Evolutionary conservation across 1,284 basidiomycete genomes (phyloP).

Genomic region (Microbotryum scabiosae): DNA sequence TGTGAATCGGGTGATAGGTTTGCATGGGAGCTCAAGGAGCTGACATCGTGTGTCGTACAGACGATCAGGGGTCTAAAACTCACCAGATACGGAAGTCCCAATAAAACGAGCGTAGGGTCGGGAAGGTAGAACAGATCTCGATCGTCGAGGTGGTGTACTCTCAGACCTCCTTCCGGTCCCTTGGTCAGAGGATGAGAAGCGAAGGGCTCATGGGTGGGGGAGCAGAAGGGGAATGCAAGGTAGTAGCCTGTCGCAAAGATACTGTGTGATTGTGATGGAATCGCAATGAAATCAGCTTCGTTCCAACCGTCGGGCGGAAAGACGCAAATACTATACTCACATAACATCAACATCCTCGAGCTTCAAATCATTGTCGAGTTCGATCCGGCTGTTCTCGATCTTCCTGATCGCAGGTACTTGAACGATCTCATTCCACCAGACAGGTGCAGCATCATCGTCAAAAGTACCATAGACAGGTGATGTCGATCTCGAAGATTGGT

Average conservation of each 20-base stretch:
- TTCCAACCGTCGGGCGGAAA: background rate
- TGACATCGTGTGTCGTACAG: too few species aligned
- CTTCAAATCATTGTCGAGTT: slow-evolving; percentile 33
- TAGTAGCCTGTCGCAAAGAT: slow-evolving; percentile 46
- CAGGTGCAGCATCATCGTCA: slow-evolving; percentile 28
- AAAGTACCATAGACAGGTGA: slow-evolving; percentile 22
- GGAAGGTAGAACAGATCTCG: slow-evolving; percentile 41
- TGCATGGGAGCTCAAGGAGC: background rate
- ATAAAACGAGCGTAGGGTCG: slow-evolving; percentile 41
- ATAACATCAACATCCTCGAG: slow-evolving; percentile 39
- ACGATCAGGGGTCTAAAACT: slow-evolving; percentile 32
- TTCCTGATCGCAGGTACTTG: slow-evolving; percentile 37
- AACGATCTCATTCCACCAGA: slow-evolving; percentile 37
- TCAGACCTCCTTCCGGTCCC: slow-evolving; percentile 35
- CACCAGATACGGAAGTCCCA: slow-evolving; percentile 32
- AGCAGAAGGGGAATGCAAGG: slow-evolving; percentile 42
- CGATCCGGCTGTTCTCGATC: slow-evolving; percentile 34
- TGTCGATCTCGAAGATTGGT: slow-evolving; percentile 36
- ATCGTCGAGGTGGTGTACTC: slow-evolving; percentile 36
- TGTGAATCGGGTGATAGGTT: background rate
- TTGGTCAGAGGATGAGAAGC: slow-evolving; percentile 23
- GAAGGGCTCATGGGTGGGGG: slow-evolving; percentile 39
- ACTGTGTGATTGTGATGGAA: background rate
- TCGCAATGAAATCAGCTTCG: too few species aligned
- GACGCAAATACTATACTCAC: slow-evolving; percentile 1